Evolutionary conservation across 306 rosid species (phyloP).

Genomic region (Cucumis melo): DNA sequence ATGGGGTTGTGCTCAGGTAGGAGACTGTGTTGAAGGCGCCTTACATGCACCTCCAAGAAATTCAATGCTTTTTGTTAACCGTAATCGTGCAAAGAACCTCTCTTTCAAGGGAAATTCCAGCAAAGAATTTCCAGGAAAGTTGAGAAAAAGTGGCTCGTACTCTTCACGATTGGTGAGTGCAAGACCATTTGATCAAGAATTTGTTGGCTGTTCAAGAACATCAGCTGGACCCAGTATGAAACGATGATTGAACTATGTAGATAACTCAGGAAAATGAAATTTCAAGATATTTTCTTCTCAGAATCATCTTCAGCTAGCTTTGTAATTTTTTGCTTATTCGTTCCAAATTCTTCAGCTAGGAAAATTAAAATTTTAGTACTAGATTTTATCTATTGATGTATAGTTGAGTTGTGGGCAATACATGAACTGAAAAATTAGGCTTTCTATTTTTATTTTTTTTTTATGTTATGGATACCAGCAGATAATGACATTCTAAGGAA

Average conservation of each 20-base stretch:
- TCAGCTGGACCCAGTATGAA: slow-evolving; percentile 28
- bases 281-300: not conserved
- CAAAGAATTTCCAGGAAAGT: slow-evolving; percentile 61
- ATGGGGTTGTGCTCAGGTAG: slow-evolving; percentile 59
- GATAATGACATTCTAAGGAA: not conserved
- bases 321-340: slow-evolving; percentile 11
- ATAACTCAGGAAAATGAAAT: slow-evolving; percentile 3
- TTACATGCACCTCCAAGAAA: slow-evolving; percentile 50
- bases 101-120: slow-evolving; percentile 39
- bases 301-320: not conserved
- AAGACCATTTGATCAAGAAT: slow-evolving; percentile 37
- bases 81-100: slow-evolving; percentile 48
- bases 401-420: not conserved
- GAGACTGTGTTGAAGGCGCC: slow-evolving; percentile 70
- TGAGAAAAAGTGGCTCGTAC: slow-evolving; percentile 28
- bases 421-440: not conserved
- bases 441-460: not conserved
- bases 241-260: slow-evolving; percentile 21
- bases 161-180: slow-evolving; percentile 36
- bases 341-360: slow-evolving; percentile 8
- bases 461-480: not conserved
- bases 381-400: not conserved
- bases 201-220: slow-evolving; percentile 43
- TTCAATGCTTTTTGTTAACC: slow-evolving; percentile 42
- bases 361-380: not conserved